phyloP scores from a whole-genome alignment of 164 flowering plant species.

The Buxus sempervirens region DNA sequence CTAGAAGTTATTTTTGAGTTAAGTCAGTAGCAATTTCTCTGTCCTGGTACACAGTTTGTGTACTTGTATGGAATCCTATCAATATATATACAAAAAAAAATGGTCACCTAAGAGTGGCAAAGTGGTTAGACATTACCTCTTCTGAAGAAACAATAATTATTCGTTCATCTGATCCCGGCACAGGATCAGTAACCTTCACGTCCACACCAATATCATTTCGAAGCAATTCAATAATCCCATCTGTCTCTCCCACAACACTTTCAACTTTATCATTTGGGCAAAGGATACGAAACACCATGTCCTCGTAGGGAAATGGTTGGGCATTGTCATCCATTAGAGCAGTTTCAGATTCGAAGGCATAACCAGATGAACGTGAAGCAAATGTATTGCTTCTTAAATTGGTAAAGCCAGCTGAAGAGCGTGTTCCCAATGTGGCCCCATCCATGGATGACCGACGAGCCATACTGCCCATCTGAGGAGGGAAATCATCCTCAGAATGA shows the following conservation, averaged over 20 bases:
- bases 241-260: constrained; percentile 64
- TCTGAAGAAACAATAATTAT: constrained; percentile 72
- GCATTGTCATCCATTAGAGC: constrained; percentile 38
- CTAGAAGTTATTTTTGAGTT: too few species aligned
- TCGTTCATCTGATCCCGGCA: constrained; percentile 69
- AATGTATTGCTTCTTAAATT: constrained; percentile 38
- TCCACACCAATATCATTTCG: constrained; percentile 88
- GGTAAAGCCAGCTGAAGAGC: constrained; percentile 29
- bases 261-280: constrained; percentile 80
- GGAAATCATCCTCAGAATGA: constrained; percentile 73
- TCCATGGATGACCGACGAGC: constrained; percentile 46
- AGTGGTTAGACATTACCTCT: constrained; percentile 52
- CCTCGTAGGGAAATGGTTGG: constrained; percentile 54
- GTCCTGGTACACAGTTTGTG: too few species aligned
- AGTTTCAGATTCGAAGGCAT: constrained; percentile 41
- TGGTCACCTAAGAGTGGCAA: not conserved
- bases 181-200: constrained; percentile 60
- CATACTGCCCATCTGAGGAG: constrained; percentile 43
- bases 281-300: constrained; percentile 82
- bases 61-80: too few species aligned
- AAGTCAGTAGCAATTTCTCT: too few species aligned
- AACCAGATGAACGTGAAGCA: constrained; percentile 47
- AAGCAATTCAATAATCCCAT: constrained; percentile 79
- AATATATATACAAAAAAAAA: too few species aligned
- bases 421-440: constrained; percentile 42